Evolutionary conservation across 2,329 filamentous ascomycete species (phyloP).

Genomic region (Venturia effusa): DNA sequence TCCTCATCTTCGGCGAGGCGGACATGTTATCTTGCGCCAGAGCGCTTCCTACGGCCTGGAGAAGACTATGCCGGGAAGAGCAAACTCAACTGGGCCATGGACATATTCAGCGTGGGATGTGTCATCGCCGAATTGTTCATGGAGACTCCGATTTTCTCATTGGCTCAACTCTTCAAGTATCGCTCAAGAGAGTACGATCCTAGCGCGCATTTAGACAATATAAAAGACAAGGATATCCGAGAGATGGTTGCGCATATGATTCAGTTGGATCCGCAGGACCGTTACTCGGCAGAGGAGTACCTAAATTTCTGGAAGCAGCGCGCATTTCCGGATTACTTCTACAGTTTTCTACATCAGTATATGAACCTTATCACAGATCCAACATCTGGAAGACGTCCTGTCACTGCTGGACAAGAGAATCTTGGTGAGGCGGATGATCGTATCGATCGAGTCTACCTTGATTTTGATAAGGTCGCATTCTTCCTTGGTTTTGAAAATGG

Average conservation of each 20-base stretch:
- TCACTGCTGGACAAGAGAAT: slow-evolving; percentile 59
- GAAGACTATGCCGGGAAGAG: slow-evolving; percentile 53
- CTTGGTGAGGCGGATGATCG: slow-evolving; percentile 83
- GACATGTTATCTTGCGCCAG: slow-evolving; percentile 91
- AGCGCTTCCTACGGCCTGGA: slow-evolving; percentile 69
- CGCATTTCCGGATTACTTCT: slow-evolving; percentile 93
- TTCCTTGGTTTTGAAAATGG: slow-evolving; percentile 66
- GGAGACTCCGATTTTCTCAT: slow-evolving; percentile 91
- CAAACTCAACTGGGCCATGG: slow-evolving; percentile 84
- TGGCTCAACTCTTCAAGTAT: slow-evolving; percentile 93
- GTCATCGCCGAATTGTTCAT: slow-evolving; percentile 95
- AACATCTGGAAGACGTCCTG: slow-evolving; percentile 62
- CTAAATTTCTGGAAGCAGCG: slow-evolving; percentile 84
- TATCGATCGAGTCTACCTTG: slow-evolving; percentile 83
- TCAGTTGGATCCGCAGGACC: slow-evolving; percentile 78
- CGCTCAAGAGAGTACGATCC: slow-evolving; percentile 84
- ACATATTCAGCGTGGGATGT: slow-evolving; percentile 93
- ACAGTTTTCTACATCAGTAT: slow-evolving; percentile 93
- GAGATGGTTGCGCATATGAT: slow-evolving; percentile 95
- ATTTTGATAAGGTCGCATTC: slow-evolving; percentile 97
- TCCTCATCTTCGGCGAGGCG: slow-evolving; percentile 55
- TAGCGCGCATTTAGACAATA: slow-evolving; percentile 66
- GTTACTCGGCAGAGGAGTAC: slow-evolving; percentile 90
- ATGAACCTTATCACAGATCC: slow-evolving; percentile 94
- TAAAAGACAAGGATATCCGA: slow-evolving; percentile 76